Conservation (phyloP, 2,329 filamentous ascomycete genomes). For the Colletotrichum brevisporum region DNA sequence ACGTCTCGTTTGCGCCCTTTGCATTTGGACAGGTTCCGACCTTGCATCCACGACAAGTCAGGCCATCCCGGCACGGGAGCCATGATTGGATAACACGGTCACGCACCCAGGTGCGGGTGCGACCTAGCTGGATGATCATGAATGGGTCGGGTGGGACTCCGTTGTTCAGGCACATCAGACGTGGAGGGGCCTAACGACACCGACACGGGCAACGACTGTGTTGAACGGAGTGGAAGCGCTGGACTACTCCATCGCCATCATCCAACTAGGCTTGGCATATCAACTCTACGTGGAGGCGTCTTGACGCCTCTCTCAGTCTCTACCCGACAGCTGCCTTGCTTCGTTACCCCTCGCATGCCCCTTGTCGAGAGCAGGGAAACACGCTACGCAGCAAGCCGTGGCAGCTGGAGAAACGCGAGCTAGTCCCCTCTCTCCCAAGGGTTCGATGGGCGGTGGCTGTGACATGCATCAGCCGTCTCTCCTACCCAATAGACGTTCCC, state of each 20-base stretch:
- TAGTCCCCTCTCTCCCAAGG: constrained; percentile 4
- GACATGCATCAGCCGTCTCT: constrained; percentile 7
- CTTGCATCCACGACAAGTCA: constrained; percentile 27
- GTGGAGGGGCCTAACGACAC: constrained; percentile 12
- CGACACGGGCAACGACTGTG: neutral
- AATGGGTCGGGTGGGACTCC: constrained; percentile 22
- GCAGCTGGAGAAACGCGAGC: constrained; percentile 15
- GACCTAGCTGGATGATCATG: constrained; percentile 18
- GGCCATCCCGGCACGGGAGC: constrained; percentile 28
- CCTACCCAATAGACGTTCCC: constrained; percentile 2
- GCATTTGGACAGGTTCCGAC: constrained; percentile 14
- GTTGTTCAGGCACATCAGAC: constrained; percentile 8
- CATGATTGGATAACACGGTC: constrained; percentile 14
- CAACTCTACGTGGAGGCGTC: neutral
- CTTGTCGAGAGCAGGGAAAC: neutral
- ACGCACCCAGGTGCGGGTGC: constrained; percentile 12
- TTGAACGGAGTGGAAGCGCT: neutral
- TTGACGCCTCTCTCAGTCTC: neutral
- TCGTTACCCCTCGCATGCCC: constrained; percentile 2
- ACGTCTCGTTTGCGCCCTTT: constrained; percentile 20
- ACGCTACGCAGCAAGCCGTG: constrained; percentile 2
- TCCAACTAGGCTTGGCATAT: neutral
- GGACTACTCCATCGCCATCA: neutral
- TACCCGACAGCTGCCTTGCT: neutral
- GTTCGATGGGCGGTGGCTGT: constrained; percentile 22